Evolutionary conservation across 2,329 filamentous ascomycete genomes (phyloP).

Genomic region (Aquanectria penicillioides): DNA sequence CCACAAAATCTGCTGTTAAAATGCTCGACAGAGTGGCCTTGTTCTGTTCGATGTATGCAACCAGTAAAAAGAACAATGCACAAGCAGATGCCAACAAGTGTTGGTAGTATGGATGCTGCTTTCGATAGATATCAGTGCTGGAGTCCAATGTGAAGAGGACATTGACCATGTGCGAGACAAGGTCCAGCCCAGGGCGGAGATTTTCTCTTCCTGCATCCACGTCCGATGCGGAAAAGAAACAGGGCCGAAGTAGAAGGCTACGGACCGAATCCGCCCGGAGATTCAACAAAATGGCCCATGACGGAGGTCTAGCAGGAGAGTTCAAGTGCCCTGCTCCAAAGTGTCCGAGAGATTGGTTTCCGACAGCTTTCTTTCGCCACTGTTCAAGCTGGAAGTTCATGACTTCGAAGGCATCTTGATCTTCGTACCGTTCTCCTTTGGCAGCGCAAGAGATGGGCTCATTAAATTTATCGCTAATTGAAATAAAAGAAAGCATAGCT

Average conservation of each 20-base stretch:
- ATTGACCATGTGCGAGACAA: not conserved
- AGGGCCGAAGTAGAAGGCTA: not conserved
- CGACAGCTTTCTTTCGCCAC: constrained; percentile 39
- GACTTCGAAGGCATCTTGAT: constrained; percentile 41
- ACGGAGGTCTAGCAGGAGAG: not conserved
- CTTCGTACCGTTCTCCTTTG: constrained; percentile 24
- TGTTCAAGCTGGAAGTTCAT: constrained; percentile 44
- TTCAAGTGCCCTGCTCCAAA: not conserved
- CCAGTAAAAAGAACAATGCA: not conserved
- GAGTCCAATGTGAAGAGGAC: not conserved
- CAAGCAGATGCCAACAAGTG: not conserved
- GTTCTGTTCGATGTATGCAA: constrained; percentile 4
- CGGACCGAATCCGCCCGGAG: constrained; percentile 2
- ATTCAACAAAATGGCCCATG: not conserved
- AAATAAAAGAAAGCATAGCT: constrained; percentile 1
- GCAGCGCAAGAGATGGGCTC: not conserved
- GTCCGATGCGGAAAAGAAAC: not conserved
- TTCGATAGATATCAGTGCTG: constrained; percentile 10
- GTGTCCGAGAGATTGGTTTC: constrained; percentile 6
- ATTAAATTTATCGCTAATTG: constrained; percentile 4
- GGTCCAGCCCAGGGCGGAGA: not conserved
- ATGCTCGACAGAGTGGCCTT: not conserved
- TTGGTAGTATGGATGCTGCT: constrained; percentile 13
- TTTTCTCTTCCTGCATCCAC: not conserved
- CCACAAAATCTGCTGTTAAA: not conserved